Evolutionary conservation across 1,284 basidiomycete genomes (phyloP).

Genomic region (Neolentinus lepideus): DNA sequence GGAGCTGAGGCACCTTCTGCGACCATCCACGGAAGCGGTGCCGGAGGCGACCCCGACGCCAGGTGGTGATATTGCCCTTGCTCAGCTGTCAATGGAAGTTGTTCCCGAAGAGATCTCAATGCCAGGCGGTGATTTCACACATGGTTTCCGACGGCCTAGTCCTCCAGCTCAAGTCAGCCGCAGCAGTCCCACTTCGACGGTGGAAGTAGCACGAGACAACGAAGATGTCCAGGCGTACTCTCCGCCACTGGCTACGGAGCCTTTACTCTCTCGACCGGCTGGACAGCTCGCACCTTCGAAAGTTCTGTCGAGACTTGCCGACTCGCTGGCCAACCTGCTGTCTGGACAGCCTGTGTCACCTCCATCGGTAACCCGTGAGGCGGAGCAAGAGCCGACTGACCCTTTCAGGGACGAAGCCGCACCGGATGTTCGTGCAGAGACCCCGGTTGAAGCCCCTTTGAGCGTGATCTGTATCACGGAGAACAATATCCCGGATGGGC

Average conservation of each 20-base stretch:
- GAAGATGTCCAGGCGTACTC: not conserved
- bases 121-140: too few species aligned
- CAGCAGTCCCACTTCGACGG: not conserved
- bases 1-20: slow-evolving; percentile 21
- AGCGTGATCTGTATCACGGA: slow-evolving; percentile 58
- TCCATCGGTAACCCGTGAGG: not conserved
- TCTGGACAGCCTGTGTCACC: not conserved
- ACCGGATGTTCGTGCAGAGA: not conserved
- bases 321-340: not conserved
- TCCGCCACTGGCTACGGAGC: not conserved
- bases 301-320: not conserved
- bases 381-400: not conserved
- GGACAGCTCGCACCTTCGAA: not conserved
- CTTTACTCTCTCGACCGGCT: not conserved
- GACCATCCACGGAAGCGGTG: slow-evolving; percentile 9
- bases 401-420: not conserved
- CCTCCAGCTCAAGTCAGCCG: not conserved
- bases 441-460: slow-evolving; percentile 16
- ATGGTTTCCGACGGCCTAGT: too few species aligned
- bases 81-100: too few species aligned
- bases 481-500: slow-evolving; percentile 68
- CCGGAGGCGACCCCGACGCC: not conserved
- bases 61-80: not conserved
- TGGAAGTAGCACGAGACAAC: not conserved
- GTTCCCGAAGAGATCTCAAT: too few species aligned